Evolutionary conservation across 2,329 filamentous ascomycete genomes (phyloP).

Genomic region (Aspergillus ochraceoroseus): DNA sequence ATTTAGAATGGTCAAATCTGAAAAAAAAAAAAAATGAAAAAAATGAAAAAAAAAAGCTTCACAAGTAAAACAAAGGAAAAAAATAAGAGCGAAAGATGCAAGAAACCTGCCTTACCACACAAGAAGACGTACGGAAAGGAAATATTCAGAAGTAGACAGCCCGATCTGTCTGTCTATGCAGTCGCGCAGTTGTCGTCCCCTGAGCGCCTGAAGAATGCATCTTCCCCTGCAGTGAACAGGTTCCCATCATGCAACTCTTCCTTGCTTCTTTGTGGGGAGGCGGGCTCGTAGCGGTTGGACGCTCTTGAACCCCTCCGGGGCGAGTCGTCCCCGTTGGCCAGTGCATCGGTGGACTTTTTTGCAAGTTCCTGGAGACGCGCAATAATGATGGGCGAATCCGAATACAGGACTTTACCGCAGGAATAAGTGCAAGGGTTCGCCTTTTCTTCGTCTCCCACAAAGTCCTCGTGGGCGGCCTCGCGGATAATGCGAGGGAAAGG

Average conservation of each 20-base stretch:
- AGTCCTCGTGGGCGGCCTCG: slow-evolving; percentile 49
- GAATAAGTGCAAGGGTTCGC: slow-evolving; percentile 46
- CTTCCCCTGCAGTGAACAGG: background rate
- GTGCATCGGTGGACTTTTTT: slow-evolving; percentile 26
- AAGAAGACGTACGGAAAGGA: too few species aligned
- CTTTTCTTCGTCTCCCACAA: slow-evolving; percentile 46
- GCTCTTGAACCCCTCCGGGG: slow-evolving; percentile 16
- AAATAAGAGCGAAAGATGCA: background rate
- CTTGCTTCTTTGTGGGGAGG: slow-evolving; percentile 1
- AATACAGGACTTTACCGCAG: slow-evolving; percentile 48
- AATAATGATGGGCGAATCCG: slow-evolving; percentile 44
- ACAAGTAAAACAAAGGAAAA: slow-evolving; percentile 5
- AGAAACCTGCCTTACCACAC: background rate
- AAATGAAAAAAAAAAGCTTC: slow-evolving; percentile 6
- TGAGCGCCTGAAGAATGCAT: slow-evolving; percentile 8
- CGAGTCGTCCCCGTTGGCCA: slow-evolving; percentile 11
- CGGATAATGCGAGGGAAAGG: slow-evolving; percentile 51
- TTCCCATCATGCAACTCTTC: background rate
- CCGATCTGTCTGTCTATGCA: background rate
- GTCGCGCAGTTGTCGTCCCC: slow-evolving; percentile 7
- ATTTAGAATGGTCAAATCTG: background rate
- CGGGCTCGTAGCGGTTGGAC: slow-evolving; percentile 14
- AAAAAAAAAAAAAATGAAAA: slow-evolving; percentile 1
- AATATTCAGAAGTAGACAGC: too few species aligned
- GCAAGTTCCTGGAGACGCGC: slow-evolving; percentile 40